phyloP scores from a whole-genome alignment of 495 filamentous ascomycete genomes.

The Pseudevernia furfuracea region DNA sequence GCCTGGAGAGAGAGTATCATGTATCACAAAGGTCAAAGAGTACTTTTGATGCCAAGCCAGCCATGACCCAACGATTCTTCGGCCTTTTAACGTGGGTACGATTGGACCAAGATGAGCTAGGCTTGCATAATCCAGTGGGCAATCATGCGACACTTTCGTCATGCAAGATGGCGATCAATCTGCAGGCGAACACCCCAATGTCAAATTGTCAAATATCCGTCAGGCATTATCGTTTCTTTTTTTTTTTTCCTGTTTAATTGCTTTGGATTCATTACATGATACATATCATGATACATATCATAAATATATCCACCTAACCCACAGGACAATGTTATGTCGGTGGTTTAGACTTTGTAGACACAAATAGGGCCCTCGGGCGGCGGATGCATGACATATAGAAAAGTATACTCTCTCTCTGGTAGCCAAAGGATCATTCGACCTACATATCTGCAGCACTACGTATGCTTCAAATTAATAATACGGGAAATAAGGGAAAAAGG shows the following conservation, averaged over 20 bases:
- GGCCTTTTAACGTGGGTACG: conserved; percentile 9
- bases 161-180: conserved; percentile 9
- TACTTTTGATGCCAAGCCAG: conserved; percentile 2
- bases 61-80: not conserved
- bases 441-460: not conserved
- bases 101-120: conserved; percentile 8
- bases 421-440: not conserved
- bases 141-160: not conserved
- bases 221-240: not conserved
- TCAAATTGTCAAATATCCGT: too few species aligned
- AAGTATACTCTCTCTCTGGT: not conserved
- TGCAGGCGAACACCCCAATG: conserved; percentile 1
- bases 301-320: too few species aligned
- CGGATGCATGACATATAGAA: conserved; percentile 3
- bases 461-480: too few species aligned
- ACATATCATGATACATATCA: too few species aligned
- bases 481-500: too few species aligned
- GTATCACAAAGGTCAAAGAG: not conserved
- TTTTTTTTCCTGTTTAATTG: too few species aligned
- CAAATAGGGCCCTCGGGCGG: not conserved
- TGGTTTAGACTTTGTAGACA: not conserved
- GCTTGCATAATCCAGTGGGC: conserved; percentile 8
- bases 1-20: too few species aligned
- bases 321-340: too few species aligned
- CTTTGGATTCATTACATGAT: too few species aligned